Evolutionary conservation across 2,329 filamentous ascomycete species (phyloP), one percentile per base, ranked within the genome.

Genomic region (Magnaporthiopsis incrustans): DNA sequence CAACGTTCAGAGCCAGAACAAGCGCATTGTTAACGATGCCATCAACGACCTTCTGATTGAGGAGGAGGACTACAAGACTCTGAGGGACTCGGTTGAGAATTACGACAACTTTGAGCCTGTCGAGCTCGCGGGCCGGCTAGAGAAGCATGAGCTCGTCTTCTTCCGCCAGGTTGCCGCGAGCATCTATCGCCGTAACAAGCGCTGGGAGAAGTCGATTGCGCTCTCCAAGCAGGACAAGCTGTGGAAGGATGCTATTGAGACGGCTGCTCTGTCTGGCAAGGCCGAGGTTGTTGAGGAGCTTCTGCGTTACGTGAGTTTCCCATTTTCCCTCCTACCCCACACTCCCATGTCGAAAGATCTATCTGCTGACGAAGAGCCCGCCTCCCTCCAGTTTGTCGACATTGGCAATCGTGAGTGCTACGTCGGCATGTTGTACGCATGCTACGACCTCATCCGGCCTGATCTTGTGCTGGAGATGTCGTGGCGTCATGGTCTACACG

Each of bases 151-250:
- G 65, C 81, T 99, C 61, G 93, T 99, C 68, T 99, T 99, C 84
- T 99, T 99, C 89, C 89, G 95, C 73, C 95, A 99, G 78, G 97
- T 99, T 73, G 95, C 95, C 5, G 92, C 96, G 69, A 97, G 85
- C 79, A 99, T 99, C 77, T 99, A 98, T 82, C 92, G 96, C 76
- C 99, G 98, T 85, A 98, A 97, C 83, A 98, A 98, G 89, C 87
- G 95, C 68, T 99, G 96, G 96, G 94, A 98, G 81, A 98, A 98
- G 81, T 97, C 93, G 4, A 99, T 99, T 76, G 87, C 92, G 44
- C 82, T 99, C 60, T 98, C 94, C 22, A 99, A 99, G 84, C 94
- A 99, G 77, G 95, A 99, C 82, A 98, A 97, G 85, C 83, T 99
- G 22, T 99, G 95, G 89, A 98, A 97, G 83, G 95, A 99, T 79